These are phyloP conservation scores for Gloeostereum incarnatum DNA, from an alignment of 768 basidiomycete genomes.

Conservation along the genomic window DNA sequence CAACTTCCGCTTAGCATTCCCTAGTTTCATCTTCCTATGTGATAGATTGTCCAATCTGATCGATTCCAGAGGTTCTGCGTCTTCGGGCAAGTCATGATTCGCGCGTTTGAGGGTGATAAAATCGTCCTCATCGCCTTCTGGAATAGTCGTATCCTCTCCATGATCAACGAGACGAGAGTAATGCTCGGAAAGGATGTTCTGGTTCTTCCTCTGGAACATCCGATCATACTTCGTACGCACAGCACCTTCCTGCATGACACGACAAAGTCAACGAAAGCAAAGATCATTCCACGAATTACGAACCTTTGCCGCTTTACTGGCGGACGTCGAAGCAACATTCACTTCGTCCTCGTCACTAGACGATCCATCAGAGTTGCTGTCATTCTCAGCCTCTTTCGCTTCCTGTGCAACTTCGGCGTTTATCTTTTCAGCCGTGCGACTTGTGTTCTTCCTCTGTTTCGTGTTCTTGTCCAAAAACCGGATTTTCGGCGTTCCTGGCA, in stretches of 20 bases:
- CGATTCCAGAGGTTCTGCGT: slow-evolving; percentile 18
- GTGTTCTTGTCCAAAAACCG: slow-evolving; percentile 71
- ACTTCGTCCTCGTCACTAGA: slow-evolving; percentile 18
- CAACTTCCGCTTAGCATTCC: slow-evolving; percentile 64
- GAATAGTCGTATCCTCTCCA: slow-evolving; percentile 30
- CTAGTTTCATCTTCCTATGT: slow-evolving; percentile 77
- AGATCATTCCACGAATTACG: slow-evolving; percentile 7
- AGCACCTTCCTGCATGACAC: slow-evolving; percentile 19
- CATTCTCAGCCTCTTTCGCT: slow-evolving; percentile 17
- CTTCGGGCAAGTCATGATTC: slow-evolving; percentile 58
- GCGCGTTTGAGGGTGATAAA: slow-evolving; percentile 93
- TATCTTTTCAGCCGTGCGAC: slow-evolving; percentile 23
- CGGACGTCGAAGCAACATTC: slow-evolving; percentile 11
- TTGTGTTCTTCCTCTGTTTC: slow-evolving; percentile 71
- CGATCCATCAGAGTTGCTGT: slow-evolving; percentile 10
- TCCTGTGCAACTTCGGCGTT: slow-evolving; percentile 18
- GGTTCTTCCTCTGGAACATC: slow-evolving; percentile 97
- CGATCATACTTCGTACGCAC: slow-evolving; percentile 93
- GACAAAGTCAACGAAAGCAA: background rate
- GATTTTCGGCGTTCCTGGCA: slow-evolving; percentile 94
- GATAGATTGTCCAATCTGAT: slow-evolving; percentile 50
- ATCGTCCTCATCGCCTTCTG: slow-evolving; percentile 58
- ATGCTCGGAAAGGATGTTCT: slow-evolving; percentile 83
- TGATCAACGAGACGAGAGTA: slow-evolving; percentile 84
- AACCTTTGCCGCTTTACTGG: slow-evolving; percentile 32